Evolutionary conservation across 257 asterid species (phyloP).

Genomic region (Ligustrum vulgare): DNA sequence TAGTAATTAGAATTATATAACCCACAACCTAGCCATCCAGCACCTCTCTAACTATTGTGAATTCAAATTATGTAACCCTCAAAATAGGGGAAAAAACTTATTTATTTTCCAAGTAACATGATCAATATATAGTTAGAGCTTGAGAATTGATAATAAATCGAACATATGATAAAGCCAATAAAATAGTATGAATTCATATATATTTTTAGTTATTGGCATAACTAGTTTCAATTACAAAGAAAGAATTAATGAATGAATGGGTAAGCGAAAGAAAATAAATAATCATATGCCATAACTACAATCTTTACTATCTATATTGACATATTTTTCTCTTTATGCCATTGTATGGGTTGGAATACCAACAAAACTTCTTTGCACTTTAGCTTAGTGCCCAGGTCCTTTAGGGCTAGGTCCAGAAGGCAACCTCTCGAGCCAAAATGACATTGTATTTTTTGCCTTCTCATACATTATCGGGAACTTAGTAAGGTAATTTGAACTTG

Average conservation of each 20-base stretch:
- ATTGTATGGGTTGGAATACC: not conserved
- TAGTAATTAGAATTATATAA: too few species aligned
- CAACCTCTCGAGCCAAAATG: slow-evolving; percentile 23
- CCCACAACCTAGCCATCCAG: too few species aligned
- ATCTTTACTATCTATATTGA: not conserved
- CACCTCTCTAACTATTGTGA: not conserved
- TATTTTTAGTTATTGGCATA: not conserved
- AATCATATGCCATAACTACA: slow-evolving; percentile 15
- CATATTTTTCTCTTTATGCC: not conserved
- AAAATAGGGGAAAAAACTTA: not conserved
- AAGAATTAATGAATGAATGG: not conserved
- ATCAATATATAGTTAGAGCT: not conserved
- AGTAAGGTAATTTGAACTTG: slow-evolving; percentile 11
- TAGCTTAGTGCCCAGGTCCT: slow-evolving; percentile 30
- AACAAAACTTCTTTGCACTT: not conserved
- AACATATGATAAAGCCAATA: not conserved
- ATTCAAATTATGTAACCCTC: not conserved
- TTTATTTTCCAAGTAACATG: not conserved
- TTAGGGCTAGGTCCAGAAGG: slow-evolving; percentile 35
- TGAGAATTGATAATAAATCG: not conserved
- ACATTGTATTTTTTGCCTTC: slow-evolving; percentile 20
- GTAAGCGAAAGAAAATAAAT: not conserved
- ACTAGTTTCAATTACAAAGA: not conserved
- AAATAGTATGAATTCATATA: not conserved
- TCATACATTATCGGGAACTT: slow-evolving; percentile 12